Percentiles rank a stretch among this genome's conserved stretches.
phyloP scores from a whole-genome alignment of 2,329 filamentous ascomycete species.

The Hypoxylon sp. region DNA sequence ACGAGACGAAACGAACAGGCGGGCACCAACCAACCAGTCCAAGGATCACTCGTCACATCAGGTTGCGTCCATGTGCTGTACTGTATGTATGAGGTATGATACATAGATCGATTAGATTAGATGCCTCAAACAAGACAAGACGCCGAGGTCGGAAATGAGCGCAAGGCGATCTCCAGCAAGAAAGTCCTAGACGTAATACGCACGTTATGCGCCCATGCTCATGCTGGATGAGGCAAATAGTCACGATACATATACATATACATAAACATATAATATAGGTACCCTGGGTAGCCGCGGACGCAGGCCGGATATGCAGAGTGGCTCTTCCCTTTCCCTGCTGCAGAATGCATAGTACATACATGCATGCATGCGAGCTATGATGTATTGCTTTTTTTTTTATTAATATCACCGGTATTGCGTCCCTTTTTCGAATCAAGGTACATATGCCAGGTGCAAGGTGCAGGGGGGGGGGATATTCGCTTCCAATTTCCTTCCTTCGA shows the following conservation, averaged over 20 bases:
- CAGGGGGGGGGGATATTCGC: too few species aligned
- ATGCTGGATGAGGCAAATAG: slow-evolving; percentile 7
- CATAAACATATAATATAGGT: too few species aligned
- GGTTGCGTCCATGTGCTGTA: too few species aligned
- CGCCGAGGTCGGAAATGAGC: slow-evolving; percentile 25
- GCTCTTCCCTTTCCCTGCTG: slow-evolving; percentile 25
- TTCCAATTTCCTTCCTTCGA: slow-evolving; percentile 14
- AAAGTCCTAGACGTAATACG: slow-evolving; percentile 14
- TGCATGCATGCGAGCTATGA: slow-evolving; percentile 9
- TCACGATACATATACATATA: slow-evolving; percentile 8
- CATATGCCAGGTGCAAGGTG: background rate
- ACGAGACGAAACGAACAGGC: too few species aligned
- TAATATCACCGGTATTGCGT: too few species aligned
- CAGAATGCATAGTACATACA: too few species aligned
- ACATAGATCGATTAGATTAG: slow-evolving; percentile 29
- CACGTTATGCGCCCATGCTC: background rate
- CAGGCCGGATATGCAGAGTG: slow-evolving; percentile 29
- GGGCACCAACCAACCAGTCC: too few species aligned
- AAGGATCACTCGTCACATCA: too few species aligned
- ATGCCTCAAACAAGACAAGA: slow-evolving; percentile 2
- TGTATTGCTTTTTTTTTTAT: slow-evolving; percentile 5
- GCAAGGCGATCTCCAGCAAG: slow-evolving; percentile 5
- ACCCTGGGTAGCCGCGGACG: too few species aligned
- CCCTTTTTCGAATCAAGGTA: background rate
- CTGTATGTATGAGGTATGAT: too few species aligned